These are phyloP conservation scores for Persicaria maculosa DNA, from an alignment of 148 eudicot species.

Conservation along the genomic window DNA sequence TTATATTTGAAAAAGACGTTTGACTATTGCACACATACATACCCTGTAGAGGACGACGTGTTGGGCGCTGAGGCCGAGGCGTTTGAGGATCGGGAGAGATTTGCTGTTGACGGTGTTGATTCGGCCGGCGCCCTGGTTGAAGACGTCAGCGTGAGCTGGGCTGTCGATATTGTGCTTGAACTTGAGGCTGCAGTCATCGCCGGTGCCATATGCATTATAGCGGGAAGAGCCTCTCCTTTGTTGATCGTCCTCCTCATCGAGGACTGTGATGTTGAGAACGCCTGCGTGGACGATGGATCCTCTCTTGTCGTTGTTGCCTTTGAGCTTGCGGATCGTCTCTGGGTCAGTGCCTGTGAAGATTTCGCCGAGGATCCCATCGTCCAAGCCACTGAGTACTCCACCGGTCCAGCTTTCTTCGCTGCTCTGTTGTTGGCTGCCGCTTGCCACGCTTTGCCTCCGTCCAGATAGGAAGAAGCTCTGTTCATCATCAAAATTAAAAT, in stretches of 20 bases:
- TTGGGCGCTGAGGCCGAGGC: conserved; percentile 32
- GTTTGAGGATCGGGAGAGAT: conserved; percentile 22
- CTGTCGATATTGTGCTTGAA: conserved; percentile 27
- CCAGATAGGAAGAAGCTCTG: too few species aligned
- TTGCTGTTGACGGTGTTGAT: conserved; percentile 36
- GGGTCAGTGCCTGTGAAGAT: conserved; percentile 7
- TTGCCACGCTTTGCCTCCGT: conserved; percentile 15
- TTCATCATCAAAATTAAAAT: too few species aligned
- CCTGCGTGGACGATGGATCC: conserved; percentile 32
- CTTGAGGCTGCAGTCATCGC: conserved; percentile 16
- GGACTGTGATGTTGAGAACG: conserved; percentile 14
- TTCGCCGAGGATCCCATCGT: conserved; percentile 25
- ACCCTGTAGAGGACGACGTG: conserved; percentile 50
- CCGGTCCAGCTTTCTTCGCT: neutral
- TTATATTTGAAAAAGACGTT: too few species aligned
- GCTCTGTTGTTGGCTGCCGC: conserved; percentile 6
- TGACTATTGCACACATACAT: neutral
- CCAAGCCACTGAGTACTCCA: conserved; percentile 26
- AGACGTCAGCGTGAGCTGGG: conserved; percentile 39
- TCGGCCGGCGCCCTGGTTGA: conserved; percentile 54
- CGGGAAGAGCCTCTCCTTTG: too few species aligned
- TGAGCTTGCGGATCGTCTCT: conserved; percentile 10
- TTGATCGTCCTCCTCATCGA: too few species aligned
- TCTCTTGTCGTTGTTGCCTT: too few species aligned
- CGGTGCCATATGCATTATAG: too few species aligned